Percentiles rank a stretch among this genome's conserved stretches.
phyloP scores from a whole-genome alignment of 805 yeast species.

The Starmerella potacharoeniae region DNA sequence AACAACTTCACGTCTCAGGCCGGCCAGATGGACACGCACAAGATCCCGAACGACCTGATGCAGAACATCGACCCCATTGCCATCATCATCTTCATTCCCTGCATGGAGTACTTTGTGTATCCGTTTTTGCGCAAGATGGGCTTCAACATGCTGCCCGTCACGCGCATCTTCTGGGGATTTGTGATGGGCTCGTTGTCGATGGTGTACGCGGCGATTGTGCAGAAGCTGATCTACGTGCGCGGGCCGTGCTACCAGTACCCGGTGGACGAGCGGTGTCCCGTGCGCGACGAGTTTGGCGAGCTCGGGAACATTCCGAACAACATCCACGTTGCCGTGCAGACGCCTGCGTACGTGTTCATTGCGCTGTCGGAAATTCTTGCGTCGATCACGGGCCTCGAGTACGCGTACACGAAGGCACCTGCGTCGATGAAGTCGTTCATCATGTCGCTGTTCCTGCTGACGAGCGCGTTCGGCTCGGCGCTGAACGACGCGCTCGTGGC shows the following conservation, averaged over 20 bases:
- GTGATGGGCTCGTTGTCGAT: constrained; percentile 51
- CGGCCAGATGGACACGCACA: constrained; percentile 60
- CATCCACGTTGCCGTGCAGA: constrained; percentile 59
- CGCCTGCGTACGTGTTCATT: constrained; percentile 61
- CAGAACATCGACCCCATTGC: constrained; percentile 67
- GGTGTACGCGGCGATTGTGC: constrained; percentile 68
- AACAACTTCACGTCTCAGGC: constrained; percentile 67
- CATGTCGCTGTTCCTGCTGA: constrained; percentile 51
- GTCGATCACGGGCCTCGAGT: constrained; percentile 70
- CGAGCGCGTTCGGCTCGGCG: constrained; percentile 69
- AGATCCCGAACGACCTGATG: constrained; percentile 70
- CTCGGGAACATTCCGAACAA: constrained; percentile 35
- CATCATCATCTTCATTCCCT: constrained; percentile 65
- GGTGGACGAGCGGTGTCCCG: constrained; percentile 22
- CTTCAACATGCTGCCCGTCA: constrained; percentile 53
- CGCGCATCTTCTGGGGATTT: constrained; percentile 63
- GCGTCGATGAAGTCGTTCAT: constrained; percentile 52
- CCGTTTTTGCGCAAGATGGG: constrained; percentile 40
- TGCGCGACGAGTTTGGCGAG: constrained; percentile 7
- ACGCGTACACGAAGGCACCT: constrained; percentile 77
- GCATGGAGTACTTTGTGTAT: constrained; percentile 49
- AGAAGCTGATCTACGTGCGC: constrained; percentile 52
- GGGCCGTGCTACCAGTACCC: constrained; percentile 68
- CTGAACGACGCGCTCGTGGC: constrained; percentile 62
- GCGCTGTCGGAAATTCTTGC: constrained; percentile 71